phyloP scores from a whole-genome alignment of 441 rosid genomes.

The Populus tomentosa region DNA sequence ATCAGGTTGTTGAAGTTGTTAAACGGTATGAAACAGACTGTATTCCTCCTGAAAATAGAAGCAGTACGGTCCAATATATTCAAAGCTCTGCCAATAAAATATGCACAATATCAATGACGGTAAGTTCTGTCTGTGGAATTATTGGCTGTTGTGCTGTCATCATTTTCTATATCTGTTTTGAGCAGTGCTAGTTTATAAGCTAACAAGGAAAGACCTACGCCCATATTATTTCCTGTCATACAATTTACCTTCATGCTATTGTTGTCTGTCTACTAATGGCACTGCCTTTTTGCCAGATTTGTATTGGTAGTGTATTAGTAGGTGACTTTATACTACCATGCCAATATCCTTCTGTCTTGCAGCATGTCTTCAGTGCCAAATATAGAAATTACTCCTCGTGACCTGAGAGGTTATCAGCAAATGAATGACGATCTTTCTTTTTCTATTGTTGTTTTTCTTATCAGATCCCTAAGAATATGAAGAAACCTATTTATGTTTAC shows the following conservation, averaged over 20 bases:
- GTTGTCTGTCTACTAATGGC: not conserved
- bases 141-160: not conserved
- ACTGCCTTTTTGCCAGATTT: not conserved
- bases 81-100: slow-evolving; percentile 36
- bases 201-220: not conserved
- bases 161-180: not conserved
- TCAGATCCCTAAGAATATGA: slow-evolving; percentile 77
- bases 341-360: not conserved
- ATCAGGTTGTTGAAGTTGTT: slow-evolving; percentile 81
- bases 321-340: not conserved
- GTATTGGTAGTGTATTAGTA: not conserved
- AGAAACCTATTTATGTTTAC: slow-evolving; percentile 75
- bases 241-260: not conserved
- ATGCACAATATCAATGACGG: slow-evolving; percentile 49
- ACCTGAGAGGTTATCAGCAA: not conserved
- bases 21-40: slow-evolving; percentile 71
- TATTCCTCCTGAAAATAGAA: slow-evolving; percentile 46
- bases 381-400: not conserved
- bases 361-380: not conserved
- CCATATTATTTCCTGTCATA: not conserved
- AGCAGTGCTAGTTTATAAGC: not conserved
- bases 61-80: slow-evolving; percentile 59
- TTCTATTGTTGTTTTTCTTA: slow-evolving; percentile 10
- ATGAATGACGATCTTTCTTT: not conserved
- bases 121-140: slow-evolving; percentile 30